Evolutionary conservation across 768 basidiomycete species (phyloP), one percentile per base, ranked within the genome.

Genomic region (Crepidotus variabilis): DNA sequence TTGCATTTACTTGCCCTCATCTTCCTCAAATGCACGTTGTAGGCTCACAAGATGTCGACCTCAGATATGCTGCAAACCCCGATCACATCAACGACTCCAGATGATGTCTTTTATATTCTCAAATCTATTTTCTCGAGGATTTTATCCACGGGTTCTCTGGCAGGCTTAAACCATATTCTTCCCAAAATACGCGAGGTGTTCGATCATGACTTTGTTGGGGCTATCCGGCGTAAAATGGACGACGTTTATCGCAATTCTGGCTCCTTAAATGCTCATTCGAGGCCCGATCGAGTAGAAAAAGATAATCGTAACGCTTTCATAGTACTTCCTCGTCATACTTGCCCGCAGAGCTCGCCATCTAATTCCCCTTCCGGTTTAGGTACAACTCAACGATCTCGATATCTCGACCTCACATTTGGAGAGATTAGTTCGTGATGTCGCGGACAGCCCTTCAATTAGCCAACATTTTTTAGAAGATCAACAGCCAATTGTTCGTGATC

Each of bases 81-180:
- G 51, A 75, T 80, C 10, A 82, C 78, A 1, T 90, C 88, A 0
- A 93, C 91, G 0, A 85, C 84, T 0, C 92, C 92, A 0, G 97
- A 99, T 69, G 97, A 98, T 62, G 90, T 88, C 1, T 99, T 98
- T 73, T 99, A 97, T 72, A 88, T 99, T 56, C 76, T 98, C 57
- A 98, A 97, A 70, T 78, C 85, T 6, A 87, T 95, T 2, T 77
- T 94, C 4, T 77, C 83, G 18, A 83, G 97, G 10, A 72, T 94
- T 32, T 67, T 97, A 16, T 88, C 90, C 0, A 88, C 90, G 0
- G 93, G 92, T 0, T 88, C 88, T 2, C 60, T 84, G 2, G 65
- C 69, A 5, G 82, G 80, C 2, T 77, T 92, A 1, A 76, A 82
- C 57, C 76, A 74, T 23, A 86, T 85, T 52, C 73, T 86, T 2